These are phyloP conservation scores for Apiospora marii DNA, from an alignment of 2,329 filamentous ascomycete species.

Conservation along the genomic window DNA sequence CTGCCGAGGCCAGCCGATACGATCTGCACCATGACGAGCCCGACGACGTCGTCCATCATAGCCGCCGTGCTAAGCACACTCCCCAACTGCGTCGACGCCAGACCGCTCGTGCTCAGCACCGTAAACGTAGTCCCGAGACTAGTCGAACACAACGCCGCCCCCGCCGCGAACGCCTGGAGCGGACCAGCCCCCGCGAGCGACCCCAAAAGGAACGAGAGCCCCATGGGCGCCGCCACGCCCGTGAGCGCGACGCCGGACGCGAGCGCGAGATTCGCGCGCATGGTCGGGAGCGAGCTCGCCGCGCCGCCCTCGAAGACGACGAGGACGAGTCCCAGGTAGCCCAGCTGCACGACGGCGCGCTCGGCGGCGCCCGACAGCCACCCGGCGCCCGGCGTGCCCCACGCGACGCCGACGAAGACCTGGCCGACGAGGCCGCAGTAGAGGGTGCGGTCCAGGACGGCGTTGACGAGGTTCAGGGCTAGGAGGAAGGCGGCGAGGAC, in stretches of 20 bases:
- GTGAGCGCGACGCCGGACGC: conserved; percentile 70
- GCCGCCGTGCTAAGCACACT: conserved; percentile 75
- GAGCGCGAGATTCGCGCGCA: conserved; percentile 67
- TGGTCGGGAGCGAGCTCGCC: conserved; percentile 57
- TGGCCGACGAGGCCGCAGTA: conserved; percentile 79
- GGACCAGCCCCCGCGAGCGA: conserved; percentile 57
- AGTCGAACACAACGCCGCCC: conserved; percentile 77
- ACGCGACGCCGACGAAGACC: conserved; percentile 73
- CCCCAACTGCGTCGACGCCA: conserved; percentile 57
- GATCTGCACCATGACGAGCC: conserved; percentile 79
- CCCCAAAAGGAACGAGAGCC: conserved; percentile 67
- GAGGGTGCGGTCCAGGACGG: conserved; percentile 63
- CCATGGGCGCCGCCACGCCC: conserved; percentile 70
- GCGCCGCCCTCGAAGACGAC: conserved; percentile 77
- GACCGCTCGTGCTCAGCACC: conserved; percentile 57
- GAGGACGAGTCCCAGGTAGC: conserved; percentile 76
- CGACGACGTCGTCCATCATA: conserved; percentile 84
- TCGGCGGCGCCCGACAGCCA: conserved; percentile 64
- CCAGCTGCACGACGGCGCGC: conserved; percentile 66
- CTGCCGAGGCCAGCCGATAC: conserved; percentile 67
- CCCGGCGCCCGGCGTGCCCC: conserved; percentile 70
- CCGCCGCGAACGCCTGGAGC: conserved; percentile 74
- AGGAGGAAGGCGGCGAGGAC: conserved; percentile 69
- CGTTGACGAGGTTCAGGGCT: conserved; percentile 65
- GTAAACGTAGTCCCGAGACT: conserved; percentile 76